Evolutionary conservation across 192 early-diverging fungal species (phyloP).

Genomic region (Jimgerdemannia lactiflua): DNA sequence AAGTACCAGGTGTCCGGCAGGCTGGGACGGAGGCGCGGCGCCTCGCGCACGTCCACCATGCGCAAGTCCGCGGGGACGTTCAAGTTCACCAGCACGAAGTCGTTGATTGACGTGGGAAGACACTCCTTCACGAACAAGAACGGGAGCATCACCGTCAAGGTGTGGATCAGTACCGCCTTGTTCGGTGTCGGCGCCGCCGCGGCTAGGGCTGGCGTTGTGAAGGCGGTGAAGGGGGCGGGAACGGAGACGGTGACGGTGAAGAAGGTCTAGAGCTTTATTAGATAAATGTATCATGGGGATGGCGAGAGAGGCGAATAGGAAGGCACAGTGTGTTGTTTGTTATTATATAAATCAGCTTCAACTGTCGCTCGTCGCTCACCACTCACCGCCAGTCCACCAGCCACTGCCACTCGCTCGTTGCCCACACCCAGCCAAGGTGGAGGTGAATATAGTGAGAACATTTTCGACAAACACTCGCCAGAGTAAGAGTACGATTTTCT

Average conservation of each 20-base stretch:
- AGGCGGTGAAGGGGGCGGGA: not conserved
- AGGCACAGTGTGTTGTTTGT: no score
- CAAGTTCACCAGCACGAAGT: constrained; percentile 35
- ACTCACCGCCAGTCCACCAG: no score
- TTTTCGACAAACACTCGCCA: no score
- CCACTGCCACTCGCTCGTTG: no score
- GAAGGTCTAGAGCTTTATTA: not conserved
- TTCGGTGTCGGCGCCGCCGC: constrained; percentile 18
- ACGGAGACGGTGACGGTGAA: not conserved
- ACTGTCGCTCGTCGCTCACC: no score
- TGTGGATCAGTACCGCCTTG: constrained; percentile 33
- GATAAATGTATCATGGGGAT: not conserved
- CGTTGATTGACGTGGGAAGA: constrained; percentile 33
- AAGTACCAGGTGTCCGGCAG: constrained; percentile 38
- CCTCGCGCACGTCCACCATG: constrained; percentile 25
- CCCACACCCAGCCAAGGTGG: no score
- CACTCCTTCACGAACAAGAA: constrained; percentile 39
- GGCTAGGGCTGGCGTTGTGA: not conserved
- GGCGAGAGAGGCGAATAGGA: no score
- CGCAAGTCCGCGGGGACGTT: constrained; percentile 39
- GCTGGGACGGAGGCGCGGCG: constrained; percentile 32
- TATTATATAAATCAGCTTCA: no score
- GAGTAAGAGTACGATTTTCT: no score
- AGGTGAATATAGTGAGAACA: no score
- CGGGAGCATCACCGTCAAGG: constrained; percentile 39